phyloP scores from a whole-genome alignment of 495 filamentous ascomycete genomes.

The Penicillium ucsense region DNA sequence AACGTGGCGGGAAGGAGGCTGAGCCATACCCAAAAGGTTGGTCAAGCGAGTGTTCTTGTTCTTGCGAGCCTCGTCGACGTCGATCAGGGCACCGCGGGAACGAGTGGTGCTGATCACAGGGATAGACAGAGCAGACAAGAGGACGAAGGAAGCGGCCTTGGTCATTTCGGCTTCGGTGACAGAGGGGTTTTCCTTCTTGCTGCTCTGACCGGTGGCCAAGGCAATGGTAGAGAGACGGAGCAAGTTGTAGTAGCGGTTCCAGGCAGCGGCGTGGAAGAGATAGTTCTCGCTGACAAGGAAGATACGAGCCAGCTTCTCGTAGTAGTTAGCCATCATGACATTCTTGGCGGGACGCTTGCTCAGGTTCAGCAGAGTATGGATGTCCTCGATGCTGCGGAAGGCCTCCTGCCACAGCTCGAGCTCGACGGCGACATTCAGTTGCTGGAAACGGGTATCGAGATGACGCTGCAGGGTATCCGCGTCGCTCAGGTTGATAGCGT shows the following conservation, averaged over 20 bases:
- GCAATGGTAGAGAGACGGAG: conserved; percentile 82
- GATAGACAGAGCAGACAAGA: conserved; percentile 91
- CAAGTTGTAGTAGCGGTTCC: conserved; percentile 93
- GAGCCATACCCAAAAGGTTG: conserved; percentile 86
- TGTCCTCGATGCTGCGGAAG: conserved; percentile 97
- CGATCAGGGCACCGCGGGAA: conserved; percentile 88
- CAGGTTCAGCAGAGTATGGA: conserved; percentile 93
- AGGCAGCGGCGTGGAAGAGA: conserved; percentile 95
- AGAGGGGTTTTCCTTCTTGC: conserved; percentile 90
- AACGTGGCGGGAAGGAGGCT: conserved; percentile 77
- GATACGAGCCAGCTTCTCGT: conserved; percentile 96
- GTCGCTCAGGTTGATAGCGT: conserved; percentile 97
- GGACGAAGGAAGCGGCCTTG: conserved; percentile 84
- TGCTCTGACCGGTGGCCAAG: conserved; percentile 71
- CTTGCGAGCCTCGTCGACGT: conserved; percentile 94
- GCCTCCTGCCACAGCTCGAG: conserved; percentile 98
- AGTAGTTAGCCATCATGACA: conserved; percentile 99
- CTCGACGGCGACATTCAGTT: conserved; percentile 96
- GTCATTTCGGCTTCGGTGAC: conserved; percentile 80
- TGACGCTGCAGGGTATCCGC: conserved; percentile 95
- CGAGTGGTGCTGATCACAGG: conserved; percentile 97
- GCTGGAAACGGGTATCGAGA: conserved; percentile 94
- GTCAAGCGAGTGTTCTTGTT: conserved; percentile 98
- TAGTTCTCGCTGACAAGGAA: conserved; percentile 99
- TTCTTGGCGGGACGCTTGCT: conserved; percentile 99